These are phyloP conservation scores for Lentinula novae-zelandiae DNA, from an alignment of 1,284 basidiomycete species.

Conservation along the genomic window DNA sequence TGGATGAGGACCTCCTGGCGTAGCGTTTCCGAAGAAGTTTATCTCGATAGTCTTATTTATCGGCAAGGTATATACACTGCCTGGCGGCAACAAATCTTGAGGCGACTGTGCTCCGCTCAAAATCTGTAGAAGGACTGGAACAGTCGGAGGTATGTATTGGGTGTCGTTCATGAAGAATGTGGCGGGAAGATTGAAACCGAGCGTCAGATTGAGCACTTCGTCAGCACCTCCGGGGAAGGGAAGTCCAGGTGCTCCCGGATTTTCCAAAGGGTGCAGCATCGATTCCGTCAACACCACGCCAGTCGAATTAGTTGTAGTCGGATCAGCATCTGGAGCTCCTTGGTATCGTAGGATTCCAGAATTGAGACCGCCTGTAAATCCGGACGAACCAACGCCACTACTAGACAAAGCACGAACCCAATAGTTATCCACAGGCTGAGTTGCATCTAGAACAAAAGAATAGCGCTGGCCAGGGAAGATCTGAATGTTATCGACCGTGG, in stretches of 20 bases:
- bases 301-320: slow-evolving; percentile 22
- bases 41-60: slow-evolving; percentile 32
- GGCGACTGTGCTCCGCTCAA: slow-evolving; percentile 28
- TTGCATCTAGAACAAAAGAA: slow-evolving; percentile 22
- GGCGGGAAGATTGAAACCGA: neutral
- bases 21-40: slow-evolving; percentile 16
- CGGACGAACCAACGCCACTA: slow-evolving; percentile 8
- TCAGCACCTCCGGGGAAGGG: slow-evolving; percentile 29
- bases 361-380: slow-evolving; percentile 28
- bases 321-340: slow-evolving; percentile 33
- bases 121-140: slow-evolving; percentile 25
- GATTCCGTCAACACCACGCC: slow-evolving; percentile 23
- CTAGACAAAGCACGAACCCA: slow-evolving; percentile 29
- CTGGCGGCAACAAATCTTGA: slow-evolving; percentile 9
- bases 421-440: slow-evolving; percentile 34
- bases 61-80: slow-evolving; percentile 25
- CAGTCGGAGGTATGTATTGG: slow-evolving; percentile 11
- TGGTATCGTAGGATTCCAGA: slow-evolving; percentile 41
- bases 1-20: slow-evolving; percentile 13
- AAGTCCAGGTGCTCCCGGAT: slow-evolving; percentile 28
- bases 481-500: slow-evolving; percentile 15
- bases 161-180: slow-evolving; percentile 8
- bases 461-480: slow-evolving; percentile 30
- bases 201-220: slow-evolving; percentile 14
- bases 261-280: slow-evolving; percentile 29